Evolutionary conservation across 208 protist species (phyloP), one percentile per base, ranked within the genome.

Genomic region (Leptomonas pyrrhocoris): DNA sequence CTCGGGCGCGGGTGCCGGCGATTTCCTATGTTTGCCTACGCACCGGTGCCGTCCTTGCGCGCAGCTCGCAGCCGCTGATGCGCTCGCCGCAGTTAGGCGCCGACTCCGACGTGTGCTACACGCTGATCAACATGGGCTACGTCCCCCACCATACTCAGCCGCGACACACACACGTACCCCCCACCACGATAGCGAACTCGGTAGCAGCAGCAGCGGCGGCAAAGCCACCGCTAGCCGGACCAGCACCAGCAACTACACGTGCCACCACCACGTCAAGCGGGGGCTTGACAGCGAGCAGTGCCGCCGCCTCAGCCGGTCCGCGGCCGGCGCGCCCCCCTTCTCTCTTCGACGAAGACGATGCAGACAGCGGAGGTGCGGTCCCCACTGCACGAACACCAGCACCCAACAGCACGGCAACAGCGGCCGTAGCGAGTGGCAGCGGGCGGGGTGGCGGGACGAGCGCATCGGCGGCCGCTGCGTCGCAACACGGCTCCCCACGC

Each of bases 31-130:
- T 93, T 36, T 82, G 91, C 66, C 73, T 88, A 27, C 65, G 76
- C 40, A 86, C 77, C 4, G 79, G 87, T 21, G 86, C 89, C 0
- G 74, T 88, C 4, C 79, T 96, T 2, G 86, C 81, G 1, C 82
- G 96, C 34, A 89, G 75, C 64, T 85, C 82, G 25, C 96, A 98
- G 73, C 96, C 96, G n/a, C 77, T 95, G 31, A 56, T 61, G 56
- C 70, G 75, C 57, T 84, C 80, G 7, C 13, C 63, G 9, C 49
- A 59, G 25, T 50, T 91, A 34, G 62, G 53, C n/a, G 51, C 76
- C 18, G 88, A 94, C 72, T 74, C 81, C 46, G 69, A 85, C 34
- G 49, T 91, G 6, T 94, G 88, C 65, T 68, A 63, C 49, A 67
- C 81, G 16, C 59, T 91, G n/a, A 69, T 83, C 15, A 89, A 89